Evolutionary conservation across 2,329 filamentous ascomycete species (phyloP), one percentile per base, ranked within the genome.

Genomic region (Dactylellina sp.): DNA sequence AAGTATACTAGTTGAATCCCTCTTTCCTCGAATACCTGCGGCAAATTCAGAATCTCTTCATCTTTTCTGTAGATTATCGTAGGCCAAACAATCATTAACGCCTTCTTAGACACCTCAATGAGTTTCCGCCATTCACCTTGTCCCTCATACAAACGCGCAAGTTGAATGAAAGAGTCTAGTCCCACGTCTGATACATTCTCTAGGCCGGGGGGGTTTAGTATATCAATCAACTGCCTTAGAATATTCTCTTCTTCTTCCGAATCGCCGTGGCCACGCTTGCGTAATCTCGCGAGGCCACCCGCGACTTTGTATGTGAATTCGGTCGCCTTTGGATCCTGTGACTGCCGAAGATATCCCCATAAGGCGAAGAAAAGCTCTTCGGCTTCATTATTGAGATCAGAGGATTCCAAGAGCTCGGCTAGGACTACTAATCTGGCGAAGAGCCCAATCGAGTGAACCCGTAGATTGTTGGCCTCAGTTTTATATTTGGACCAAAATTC

Each of bases 401-500:
- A 63, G 1, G 57, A 18, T 7, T 64, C 59, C 50, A 71, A n/a
- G 0, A 63, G 22, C 25, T 59, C 66, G 1, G 57, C 66, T n/a
- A 71, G 25, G 0, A 40, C 5, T 9, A 63, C 50, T 5, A 71
- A 32, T 3, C 46, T 40, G 7, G 44, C 44, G 11, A 71, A 39
- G 20, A 71, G 44, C 1, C 66, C 66, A n/a, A 14, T n/a, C 1
- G 66, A 57, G 20, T 63, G 66, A 25, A 57, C 24, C 2, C 66
- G 20, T 5, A 71, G n/a, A n/a, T 49, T 47, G 12, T 63, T 49
- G 2, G 63, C 57, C 16, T 71, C 66, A 4, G 47, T 57, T 20
- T 57, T 40, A 12, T 57, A 64, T 32, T 59, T 71, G 1, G 32
- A 32, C 66, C 66, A 71, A 25, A 71, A 71, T 18, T 71, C 28